Evolutionary conservation across 495 filamentous ascomycete species (phyloP), one percentile per base, ranked within the genome.

Genomic region (Penicillium flavigenum): DNA sequence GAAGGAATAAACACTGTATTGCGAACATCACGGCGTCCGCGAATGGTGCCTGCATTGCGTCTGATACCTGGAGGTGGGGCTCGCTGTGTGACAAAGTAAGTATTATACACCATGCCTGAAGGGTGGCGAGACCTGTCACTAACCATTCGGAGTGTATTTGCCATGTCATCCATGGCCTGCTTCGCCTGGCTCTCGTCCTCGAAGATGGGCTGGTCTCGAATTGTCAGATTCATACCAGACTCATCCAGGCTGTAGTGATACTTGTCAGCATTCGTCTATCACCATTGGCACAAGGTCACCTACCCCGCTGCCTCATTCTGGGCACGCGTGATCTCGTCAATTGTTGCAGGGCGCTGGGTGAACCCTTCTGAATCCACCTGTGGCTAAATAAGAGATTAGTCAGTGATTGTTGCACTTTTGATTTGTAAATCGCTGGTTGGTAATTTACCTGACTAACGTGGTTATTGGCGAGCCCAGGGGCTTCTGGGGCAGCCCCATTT

Each of bases 111-210:
- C 3, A 54, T 27, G 32, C 31, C 26, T 16, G 41, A 39, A 16
- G 9, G 20, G 6, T n/a, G 1, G 41, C n/a, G 17, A 49, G 29
- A 24, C 31, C 8, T 26, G 11, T 12, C 20, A 76, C 79, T 67
- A 73, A 88, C 86, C 61, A 85, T 70, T 63, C 87, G 80, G 24
- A 99, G 76, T 11, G 90, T 90, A 65, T 89, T 92, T n/a, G 93
- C 91, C 64, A 96, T 91, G 61, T 88, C 92, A 44, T 92, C 89
- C 66, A 97, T 79, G 1, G 95, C 94, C 43, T 89, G 87, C 71
- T 94, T 86, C 3, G 90, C 90, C 69, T 96, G 91, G 53, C 80
- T 85, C 61, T 93, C 90, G 68, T 98, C 94, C 72, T 98, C 94
- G 20, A 86, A 86, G 54, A 99, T 95, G 1, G 96, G 93, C 57